A percentile compares a stretch with the other conserved stretches of the same genome.
phyloP scores from a whole-genome alignment of 345 rosid species.

The Draba incana region DNA sequence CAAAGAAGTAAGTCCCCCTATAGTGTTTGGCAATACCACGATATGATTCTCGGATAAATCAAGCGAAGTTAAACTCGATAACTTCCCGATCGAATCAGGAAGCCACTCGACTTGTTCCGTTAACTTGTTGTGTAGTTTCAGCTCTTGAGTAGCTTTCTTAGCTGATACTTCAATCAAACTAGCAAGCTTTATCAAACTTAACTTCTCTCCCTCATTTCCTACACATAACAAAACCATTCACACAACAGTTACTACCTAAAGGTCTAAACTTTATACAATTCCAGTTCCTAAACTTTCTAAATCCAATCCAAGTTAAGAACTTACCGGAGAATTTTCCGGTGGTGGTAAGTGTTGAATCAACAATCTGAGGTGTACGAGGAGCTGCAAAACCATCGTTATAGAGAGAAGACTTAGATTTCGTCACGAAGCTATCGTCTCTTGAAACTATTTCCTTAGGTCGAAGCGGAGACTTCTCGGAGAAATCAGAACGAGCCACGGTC shows the following conservation, averaged over 20 bases:
- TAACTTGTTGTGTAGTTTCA: conserved; percentile 79
- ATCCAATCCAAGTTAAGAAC: conserved; percentile 15
- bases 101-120: conserved; percentile 89
- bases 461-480: conserved; percentile 35
- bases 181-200: conserved; percentile 91
- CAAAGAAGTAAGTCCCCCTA: conserved; percentile 82
- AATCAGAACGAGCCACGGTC: not conserved
- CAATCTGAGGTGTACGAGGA: conserved; percentile 51
- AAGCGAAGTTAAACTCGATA: conserved; percentile 61
- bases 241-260: conserved; percentile 1
- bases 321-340: conserved; percentile 57
- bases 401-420: conserved; percentile 58
- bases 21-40: conserved; percentile 66
- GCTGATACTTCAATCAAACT: conserved; percentile 84
- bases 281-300: not conserved
- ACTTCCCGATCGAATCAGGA: conserved; percentile 90
- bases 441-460: conserved; percentile 56
- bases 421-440: conserved; percentile 81
- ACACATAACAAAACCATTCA: conserved; percentile 38
- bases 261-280: conserved; percentile 3
- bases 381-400: conserved; percentile 49
- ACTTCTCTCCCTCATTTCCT: conserved; percentile 83
- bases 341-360: conserved; percentile 59
- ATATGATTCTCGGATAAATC: conserved; percentile 86
- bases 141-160: conserved; percentile 76